phyloP scores from a whole-genome alignment of 805 yeast species.

The Yamadazyma olivae region DNA sequence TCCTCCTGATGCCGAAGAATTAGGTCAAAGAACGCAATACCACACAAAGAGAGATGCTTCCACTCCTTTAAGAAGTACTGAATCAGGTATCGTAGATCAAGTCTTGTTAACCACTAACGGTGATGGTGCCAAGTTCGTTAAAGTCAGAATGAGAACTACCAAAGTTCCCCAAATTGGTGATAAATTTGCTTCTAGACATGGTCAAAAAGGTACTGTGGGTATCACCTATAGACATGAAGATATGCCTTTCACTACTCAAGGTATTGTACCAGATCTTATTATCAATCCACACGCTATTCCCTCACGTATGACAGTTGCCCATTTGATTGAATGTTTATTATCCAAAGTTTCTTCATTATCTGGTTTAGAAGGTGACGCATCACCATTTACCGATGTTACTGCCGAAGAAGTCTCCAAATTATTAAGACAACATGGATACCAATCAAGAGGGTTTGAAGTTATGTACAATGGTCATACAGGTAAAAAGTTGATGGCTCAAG shows the following conservation, averaged over 20 bases:
- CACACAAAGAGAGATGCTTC: slow-evolving; percentile 99
- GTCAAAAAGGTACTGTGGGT: slow-evolving; percentile 99
- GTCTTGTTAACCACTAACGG: slow-evolving; percentile 95
- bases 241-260: slow-evolving; percentile 96
- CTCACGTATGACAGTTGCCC: slow-evolving; percentile 99
- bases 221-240: slow-evolving; percentile 97
- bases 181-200: slow-evolving; percentile 98
- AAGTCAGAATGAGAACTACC: slow-evolving; percentile 98
- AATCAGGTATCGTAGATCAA: slow-evolving; percentile 97
- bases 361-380: slow-evolving; percentile 98
- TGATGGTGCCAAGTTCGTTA: slow-evolving; percentile 96
- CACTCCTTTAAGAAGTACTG: slow-evolving; percentile 94
- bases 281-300: slow-evolving; percentile 99
- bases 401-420: slow-evolving; percentile 94
- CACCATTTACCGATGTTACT: slow-evolving; percentile 97
- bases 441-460: slow-evolving; percentile 97
- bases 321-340: slow-evolving; percentile 95
- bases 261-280: slow-evolving; percentile 94
- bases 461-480: slow-evolving; percentile 99
- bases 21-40: slow-evolving; percentile 97
- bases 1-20: slow-evolving; percentile 98
- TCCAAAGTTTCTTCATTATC: slow-evolving; percentile 92
- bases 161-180: slow-evolving; percentile 99
- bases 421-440: slow-evolving; percentile 93
- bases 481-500: slow-evolving; percentile 95